Evolutionary conservation across 1,139 yeast species (phyloP).

Genomic region (Kluyveromyces sp.): DNA sequence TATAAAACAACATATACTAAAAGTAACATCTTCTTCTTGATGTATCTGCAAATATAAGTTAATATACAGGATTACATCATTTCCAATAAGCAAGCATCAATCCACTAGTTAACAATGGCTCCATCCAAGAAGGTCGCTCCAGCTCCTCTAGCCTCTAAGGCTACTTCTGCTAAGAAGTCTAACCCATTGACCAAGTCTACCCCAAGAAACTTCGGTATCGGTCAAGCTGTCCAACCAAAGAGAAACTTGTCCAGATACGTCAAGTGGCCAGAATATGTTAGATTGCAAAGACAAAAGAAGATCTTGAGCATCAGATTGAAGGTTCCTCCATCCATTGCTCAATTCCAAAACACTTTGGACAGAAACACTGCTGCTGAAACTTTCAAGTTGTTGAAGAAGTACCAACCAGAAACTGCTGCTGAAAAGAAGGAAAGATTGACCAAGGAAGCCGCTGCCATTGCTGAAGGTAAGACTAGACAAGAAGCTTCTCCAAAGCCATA

Average conservation of each 20-base stretch:
- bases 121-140: constrained; percentile 83
- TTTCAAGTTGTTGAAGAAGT: constrained; percentile 94
- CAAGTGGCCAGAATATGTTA: constrained; percentile 97
- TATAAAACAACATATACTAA: too few species aligned
- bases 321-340: constrained; percentile 98
- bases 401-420: constrained; percentile 94
- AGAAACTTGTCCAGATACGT: constrained; percentile 93
- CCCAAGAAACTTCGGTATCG: constrained; percentile 94
- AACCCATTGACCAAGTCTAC: constrained; percentile 82
- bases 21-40: too few species aligned
- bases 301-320: constrained; percentile 88
- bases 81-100: neutral
- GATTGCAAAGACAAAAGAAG: constrained; percentile 97
- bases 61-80: too few species aligned
- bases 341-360: constrained; percentile 91
- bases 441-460: constrained; percentile 97
- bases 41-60: too few species aligned
- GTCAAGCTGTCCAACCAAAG: constrained; percentile 91
- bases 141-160: constrained; percentile 63
- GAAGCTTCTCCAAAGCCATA: constrained; percentile 95
- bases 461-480: constrained; percentile 93
- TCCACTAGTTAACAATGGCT: constrained; percentile 38
- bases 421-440: constrained; percentile 98
- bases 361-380: constrained; percentile 97
- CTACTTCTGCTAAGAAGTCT: constrained; percentile 38